Evolutionary conservation across 345 rosid species (phyloP), one percentile per base, ranked within the genome.

Genomic region (Pugionium cornutum): DNA sequence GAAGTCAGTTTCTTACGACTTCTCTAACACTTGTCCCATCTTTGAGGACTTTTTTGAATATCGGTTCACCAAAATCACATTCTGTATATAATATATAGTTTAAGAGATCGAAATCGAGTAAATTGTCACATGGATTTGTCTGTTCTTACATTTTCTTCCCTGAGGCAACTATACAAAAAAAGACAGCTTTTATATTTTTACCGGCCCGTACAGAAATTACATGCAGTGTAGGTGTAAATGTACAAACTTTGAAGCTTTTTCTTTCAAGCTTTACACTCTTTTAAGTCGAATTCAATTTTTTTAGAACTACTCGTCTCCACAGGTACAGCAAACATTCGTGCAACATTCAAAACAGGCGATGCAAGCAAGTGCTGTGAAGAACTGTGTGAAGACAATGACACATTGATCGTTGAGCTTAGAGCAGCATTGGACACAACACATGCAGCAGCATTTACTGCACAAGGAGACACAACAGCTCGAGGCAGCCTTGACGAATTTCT

Each of bases 341-440:
- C 97, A 94, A 76, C 95, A 85, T 63, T 90, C 92, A 35, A 83
- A 28, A 79, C 99, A 90, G 69, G 89, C 91, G 10, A 86, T 58
- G 71, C 88, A 90, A 29, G 89, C 96, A 25, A 88, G 49, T 33
- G 89, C 89, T 6, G 81, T 42, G 70, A 81, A 85, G n/a, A 86
- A 28, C 74, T 94, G 99, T 3, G 91, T 72, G 45, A 85, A 67
- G n/a, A 62, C 79, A 2, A 78, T 18, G 46, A 78, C 90, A 34
- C 83, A 85, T 73, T 82, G 90, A 77, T 90, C 73, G 41, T 84
- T 94, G 54, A 86, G 78, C 74, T 55, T 79, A 26, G 86, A 66
- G 73, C 95, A 94, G 58, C 95, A 84, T 39, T 76, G 82, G 70
- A 94, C 68, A 73, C 96, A 85, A 76, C 92, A 85, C 81, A 90